Percentiles rank a stretch among this genome's conserved stretches.
These are phyloP conservation scores for Astrothelium subdiscretum DNA, from an alignment of 495 filamentous ascomycete species.

Conservation along the genomic window DNA sequence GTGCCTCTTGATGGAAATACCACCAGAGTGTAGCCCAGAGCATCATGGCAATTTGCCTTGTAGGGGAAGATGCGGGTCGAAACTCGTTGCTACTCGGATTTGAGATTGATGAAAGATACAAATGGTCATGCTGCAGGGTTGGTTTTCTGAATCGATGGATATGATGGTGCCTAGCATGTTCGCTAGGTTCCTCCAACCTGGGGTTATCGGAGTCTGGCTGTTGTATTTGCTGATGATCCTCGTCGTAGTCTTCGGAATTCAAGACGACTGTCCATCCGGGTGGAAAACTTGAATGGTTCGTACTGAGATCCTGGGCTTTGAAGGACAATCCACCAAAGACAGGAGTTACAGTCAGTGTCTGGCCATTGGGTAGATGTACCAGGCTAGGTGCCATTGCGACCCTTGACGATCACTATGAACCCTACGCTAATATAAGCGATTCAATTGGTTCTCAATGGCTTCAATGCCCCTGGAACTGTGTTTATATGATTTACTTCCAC, in stretches of 20 bases:
- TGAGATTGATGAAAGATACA: conserved; percentile 86
- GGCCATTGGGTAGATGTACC: conserved; percentile 73
- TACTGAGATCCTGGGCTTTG: conserved; percentile 63
- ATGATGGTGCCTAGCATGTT: conserved; percentile 23
- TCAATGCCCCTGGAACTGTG: too few relatives aligned
- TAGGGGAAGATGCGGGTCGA: conserved; percentile 65
- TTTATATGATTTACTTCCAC: too few relatives aligned
- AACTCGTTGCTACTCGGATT: conserved; percentile 68
- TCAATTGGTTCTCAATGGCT: too few relatives aligned
- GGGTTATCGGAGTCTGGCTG: conserved; percentile 9
- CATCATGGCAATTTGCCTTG: conserved; percentile 87
- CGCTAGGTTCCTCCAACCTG: conserved; percentile 3
- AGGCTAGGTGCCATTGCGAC: conserved; percentile 28
- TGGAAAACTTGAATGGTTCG: conserved; percentile 58
- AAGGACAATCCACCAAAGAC: conserved; percentile 85
- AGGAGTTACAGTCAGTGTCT: conserved; percentile 63
- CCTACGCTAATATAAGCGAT: too few relatives aligned
- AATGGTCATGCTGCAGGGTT: conserved; percentile 62
- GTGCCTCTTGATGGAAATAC: conserved; percentile 82
- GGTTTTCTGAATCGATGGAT: conserved; percentile 58
- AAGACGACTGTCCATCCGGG: conserved; percentile 82
- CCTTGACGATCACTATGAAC: not conserved
- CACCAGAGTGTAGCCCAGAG: conserved; percentile 89
- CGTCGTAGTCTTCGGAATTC: conserved; percentile 51
- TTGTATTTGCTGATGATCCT: conserved; percentile 14